phyloP scores from a whole-genome alignment of 768 basidiomycete genomes.

The Lyophyllum atratum region DNA sequence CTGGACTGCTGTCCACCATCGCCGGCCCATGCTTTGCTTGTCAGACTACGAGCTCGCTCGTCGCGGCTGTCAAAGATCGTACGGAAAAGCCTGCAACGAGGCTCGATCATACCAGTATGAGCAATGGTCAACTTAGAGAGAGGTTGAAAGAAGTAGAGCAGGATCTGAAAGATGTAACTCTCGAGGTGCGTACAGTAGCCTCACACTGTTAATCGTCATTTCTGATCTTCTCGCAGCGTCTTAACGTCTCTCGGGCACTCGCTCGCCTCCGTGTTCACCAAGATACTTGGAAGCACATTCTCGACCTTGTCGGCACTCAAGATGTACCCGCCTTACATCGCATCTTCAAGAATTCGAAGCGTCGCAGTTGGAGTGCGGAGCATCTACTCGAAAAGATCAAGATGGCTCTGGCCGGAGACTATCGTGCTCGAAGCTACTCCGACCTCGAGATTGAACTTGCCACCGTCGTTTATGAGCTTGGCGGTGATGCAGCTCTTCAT shows the following conservation, averaged over 20 bases:
- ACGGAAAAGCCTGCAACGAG: background rate
- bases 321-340: background rate
- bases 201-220: too few relatives aligned
- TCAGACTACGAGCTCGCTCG: background rate
- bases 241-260: too few relatives aligned
- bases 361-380: background rate
- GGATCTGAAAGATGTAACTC: too few relatives aligned
- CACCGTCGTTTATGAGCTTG: slow-evolving; percentile 25
- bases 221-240: too few relatives aligned
- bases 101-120: background rate
- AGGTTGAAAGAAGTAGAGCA: too few relatives aligned
- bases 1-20: background rate
- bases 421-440: slow-evolving; percentile 12
- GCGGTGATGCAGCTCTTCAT: slow-evolving; percentile 28
- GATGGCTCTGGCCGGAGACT: background rate
- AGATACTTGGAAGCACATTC: too few relatives aligned
- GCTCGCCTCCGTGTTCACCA: too few relatives aligned
- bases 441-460: slow-evolving; percentile 25
- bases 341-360: slow-evolving; percentile 1
- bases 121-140: background rate
- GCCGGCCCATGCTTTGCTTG: background rate
- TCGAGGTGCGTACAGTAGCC: too few relatives aligned
- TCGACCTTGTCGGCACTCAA: background rate
- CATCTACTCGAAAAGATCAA: background rate
- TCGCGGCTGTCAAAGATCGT: background rate